These are phyloP conservation scores for Tetragonia tetragonoides DNA, from an alignment of 148 eudicot species.

Conservation along the genomic window DNA sequence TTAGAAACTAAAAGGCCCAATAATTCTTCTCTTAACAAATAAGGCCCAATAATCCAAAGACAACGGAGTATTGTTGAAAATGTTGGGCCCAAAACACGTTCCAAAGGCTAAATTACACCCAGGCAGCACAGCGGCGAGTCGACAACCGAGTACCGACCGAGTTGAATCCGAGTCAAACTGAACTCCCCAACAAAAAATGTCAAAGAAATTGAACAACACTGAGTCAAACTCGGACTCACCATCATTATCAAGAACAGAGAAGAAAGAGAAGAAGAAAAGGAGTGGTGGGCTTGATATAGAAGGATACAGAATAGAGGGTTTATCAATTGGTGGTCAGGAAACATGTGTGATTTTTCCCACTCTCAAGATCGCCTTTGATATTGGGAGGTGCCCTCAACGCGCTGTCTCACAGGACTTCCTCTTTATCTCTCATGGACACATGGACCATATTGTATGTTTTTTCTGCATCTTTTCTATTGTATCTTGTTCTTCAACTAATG, in stretches of 20 bases:
- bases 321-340: constrained; percentile 79
- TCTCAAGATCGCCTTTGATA: constrained; percentile 75
- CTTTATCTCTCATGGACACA: constrained; percentile 90
- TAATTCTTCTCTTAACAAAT: too few relatives aligned
- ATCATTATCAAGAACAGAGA: not conserved
- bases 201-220: not conserved
- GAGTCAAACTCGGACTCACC: not conserved
- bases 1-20: too few relatives aligned
- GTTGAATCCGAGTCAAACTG: not conserved
- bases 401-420: constrained; percentile 75
- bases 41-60: too few relatives aligned
- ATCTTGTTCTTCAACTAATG: not conserved
- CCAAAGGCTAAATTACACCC: too few relatives aligned
- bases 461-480: not conserved
- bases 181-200: not conserved
- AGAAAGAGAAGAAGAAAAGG: constrained; percentile 2
- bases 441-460: constrained; percentile 84
- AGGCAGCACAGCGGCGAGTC: not conserved
- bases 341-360: constrained; percentile 76
- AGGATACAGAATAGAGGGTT: constrained; percentile 59
- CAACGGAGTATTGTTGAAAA: too few relatives aligned
- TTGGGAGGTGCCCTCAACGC: constrained; percentile 88
- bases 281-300: constrained; percentile 24
- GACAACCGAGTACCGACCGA: not conserved
- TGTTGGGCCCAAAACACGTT: too few relatives aligned